Percentiles rank a stretch among this genome's conserved stretches.
phyloP scores from a whole-genome alignment of 2,329 filamentous ascomycete genomes.

The Cryphonectria parasitica region DNA sequence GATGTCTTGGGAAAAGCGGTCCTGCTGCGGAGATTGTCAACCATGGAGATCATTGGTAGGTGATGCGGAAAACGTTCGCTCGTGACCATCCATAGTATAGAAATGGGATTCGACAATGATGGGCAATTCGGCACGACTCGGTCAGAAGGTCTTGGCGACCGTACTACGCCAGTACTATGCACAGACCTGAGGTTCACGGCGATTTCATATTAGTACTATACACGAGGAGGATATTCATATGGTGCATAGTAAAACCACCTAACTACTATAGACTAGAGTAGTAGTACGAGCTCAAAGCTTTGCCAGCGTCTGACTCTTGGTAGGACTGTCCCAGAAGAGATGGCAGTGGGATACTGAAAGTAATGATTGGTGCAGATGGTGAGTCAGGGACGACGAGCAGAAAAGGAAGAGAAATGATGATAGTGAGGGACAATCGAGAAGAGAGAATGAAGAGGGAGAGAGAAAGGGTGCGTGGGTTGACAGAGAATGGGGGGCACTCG shows the following conservation, averaged over 20 bases:
- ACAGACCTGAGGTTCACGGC: not conserved
- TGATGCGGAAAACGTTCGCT: not conserved
- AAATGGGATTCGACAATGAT: not conserved
- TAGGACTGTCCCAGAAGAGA: not conserved
- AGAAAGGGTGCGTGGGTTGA: not conserved
- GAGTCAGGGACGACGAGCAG: not conserved
- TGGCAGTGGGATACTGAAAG: not conserved
- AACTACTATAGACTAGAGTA: not conserved
- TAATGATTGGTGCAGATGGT: not conserved
- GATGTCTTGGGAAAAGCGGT: not conserved
- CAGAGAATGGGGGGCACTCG: not conserved
- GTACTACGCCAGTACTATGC: not conserved
- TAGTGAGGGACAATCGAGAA: no score
- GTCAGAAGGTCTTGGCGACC: not conserved
- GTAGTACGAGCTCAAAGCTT: not conserved
- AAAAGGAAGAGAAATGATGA: not conserved
- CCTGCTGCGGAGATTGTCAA: conserved; percentile 13
- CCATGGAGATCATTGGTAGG: conserved; percentile 6
- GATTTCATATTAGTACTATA: not conserved
- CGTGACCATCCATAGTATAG: not conserved
- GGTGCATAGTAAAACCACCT: not conserved
- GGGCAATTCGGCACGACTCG: not conserved
- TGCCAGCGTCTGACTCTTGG: not conserved
- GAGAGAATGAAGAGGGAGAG: not conserved
- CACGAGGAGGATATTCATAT: no score